Evolutionary conservation across 2,329 filamentous ascomycete genomes (phyloP).

Genomic region (Albifimbria verrucaria): DNA sequence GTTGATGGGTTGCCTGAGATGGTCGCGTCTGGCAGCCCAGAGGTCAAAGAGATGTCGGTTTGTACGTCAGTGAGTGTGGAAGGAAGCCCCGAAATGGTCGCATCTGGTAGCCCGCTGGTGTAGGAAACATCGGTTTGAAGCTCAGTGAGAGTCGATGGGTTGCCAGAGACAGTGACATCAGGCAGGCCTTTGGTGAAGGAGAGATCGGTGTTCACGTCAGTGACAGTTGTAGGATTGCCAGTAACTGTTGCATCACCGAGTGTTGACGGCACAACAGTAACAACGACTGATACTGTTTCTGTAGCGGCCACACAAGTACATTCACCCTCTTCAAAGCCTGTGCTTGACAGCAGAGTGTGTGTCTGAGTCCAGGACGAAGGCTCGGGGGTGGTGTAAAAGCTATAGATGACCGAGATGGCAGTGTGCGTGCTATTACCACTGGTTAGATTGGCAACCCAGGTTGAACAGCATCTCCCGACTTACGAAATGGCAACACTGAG

Average conservation of each 20-base stretch:
- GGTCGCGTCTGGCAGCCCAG: slow-evolving; percentile 15
- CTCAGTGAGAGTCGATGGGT: slow-evolving; percentile 26
- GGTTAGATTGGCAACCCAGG: too few relatives aligned
- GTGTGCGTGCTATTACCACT: slow-evolving; percentile 26
- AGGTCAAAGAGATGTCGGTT: slow-evolving; percentile 18
- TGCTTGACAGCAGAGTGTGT: too few relatives aligned
- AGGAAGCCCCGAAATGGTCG: slow-evolving; percentile 20
- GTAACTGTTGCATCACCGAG: slow-evolving; percentile 23
- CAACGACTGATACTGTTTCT: slow-evolving; percentile 19
- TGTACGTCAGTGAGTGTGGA: slow-evolving; percentile 22
- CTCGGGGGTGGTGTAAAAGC: slow-evolving; percentile 15
- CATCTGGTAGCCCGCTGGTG: slow-evolving; percentile 18
- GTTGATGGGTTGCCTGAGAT: slow-evolving; percentile 12
- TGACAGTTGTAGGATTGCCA: slow-evolving; percentile 25
- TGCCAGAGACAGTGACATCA: slow-evolving; percentile 28
- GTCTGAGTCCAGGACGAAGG: too few relatives aligned
- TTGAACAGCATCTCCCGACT: too few relatives aligned
- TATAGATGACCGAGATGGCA: slow-evolving; percentile 29
- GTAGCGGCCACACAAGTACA: slow-evolving; percentile 16
- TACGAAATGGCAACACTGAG: slow-evolving; percentile 32
- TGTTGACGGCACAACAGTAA: slow-evolving; percentile 16
- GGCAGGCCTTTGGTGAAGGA: slow-evolving; percentile 25
- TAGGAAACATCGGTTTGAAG: slow-evolving; percentile 15
- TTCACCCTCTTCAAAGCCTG: slow-evolving; percentile 4
- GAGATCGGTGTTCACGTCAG: slow-evolving; percentile 23